Conservation (phyloP, 495 filamentous ascomycete species). For the Pyronema omphalodes region DNA sequence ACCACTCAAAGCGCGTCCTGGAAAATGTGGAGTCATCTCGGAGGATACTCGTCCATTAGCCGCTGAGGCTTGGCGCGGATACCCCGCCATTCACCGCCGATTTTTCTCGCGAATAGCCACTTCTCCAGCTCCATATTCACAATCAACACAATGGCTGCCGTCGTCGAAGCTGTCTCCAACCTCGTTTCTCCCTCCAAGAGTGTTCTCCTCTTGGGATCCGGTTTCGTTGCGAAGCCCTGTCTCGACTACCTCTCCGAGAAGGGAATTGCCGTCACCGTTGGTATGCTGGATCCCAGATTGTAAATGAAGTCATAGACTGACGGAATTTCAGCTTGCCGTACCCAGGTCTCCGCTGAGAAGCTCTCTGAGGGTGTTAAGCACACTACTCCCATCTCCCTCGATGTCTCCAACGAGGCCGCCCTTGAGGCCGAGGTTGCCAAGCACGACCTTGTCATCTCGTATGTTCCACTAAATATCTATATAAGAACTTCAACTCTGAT, state of each 20-base stretch:
- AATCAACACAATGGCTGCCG: neutral
- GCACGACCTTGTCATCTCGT: conserved; percentile 56
- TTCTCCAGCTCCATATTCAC: neutral
- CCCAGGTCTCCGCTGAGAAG: conserved; percentile 53
- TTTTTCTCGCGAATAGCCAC: neutral
- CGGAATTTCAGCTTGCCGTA: conserved; percentile 54
- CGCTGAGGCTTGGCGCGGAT: neutral
- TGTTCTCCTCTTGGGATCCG: conserved; percentile 57
- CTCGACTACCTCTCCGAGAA: conserved; percentile 58
- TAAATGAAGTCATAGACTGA: neutral
- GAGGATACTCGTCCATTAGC: too few relatives aligned
- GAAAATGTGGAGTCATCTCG: too few relatives aligned
- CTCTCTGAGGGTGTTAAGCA: conserved; percentile 54
- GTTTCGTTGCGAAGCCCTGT: conserved; percentile 68
- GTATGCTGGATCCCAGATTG: conserved; percentile 32
- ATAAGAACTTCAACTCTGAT: neutral
- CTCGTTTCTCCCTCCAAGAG: neutral
- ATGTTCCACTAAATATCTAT: neutral
- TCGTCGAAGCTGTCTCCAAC: neutral
- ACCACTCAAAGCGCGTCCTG: too few relatives aligned
- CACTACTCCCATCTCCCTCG: conserved; percentile 56
- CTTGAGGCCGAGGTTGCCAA: conserved; percentile 63
- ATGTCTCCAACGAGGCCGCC: conserved; percentile 53
- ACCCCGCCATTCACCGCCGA: neutral
- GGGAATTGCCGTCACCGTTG: conserved; percentile 64